These are phyloP conservation scores for Aspergillus saccharolyticus DNA, from an alignment of 495 filamentous ascomycete genomes.

Conservation along the genomic window DNA sequence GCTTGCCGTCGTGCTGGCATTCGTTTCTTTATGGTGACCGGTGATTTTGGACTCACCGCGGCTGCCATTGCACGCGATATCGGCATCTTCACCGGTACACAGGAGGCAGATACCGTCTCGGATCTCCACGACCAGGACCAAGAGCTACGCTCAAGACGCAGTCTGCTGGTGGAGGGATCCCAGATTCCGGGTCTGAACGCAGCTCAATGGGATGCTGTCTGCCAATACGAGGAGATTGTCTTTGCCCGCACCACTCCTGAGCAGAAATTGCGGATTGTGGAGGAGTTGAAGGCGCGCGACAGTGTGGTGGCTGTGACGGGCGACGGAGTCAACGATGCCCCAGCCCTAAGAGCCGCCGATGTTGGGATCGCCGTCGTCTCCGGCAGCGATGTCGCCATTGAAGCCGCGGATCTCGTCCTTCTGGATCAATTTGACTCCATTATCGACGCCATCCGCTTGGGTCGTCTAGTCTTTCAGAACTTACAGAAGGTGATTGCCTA, in stretches of 20 bases:
- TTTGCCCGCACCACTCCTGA: constrained; percentile 62
- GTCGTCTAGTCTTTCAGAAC: constrained; percentile 56
- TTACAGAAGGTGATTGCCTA: constrained; percentile 58
- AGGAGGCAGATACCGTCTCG: constrained; percentile 33
- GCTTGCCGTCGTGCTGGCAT: constrained; percentile 68
- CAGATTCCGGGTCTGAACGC: constrained; percentile 54
- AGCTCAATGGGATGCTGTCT: constrained; percentile 53
- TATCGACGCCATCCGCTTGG: constrained; percentile 77
- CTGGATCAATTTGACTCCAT: constrained; percentile 82
- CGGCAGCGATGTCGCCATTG: constrained; percentile 70
- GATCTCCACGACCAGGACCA: constrained; percentile 15
- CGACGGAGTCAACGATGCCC: constrained; percentile 90
- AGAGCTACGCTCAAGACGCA: constrained; percentile 19
- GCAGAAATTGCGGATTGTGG: constrained; percentile 66
- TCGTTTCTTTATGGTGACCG: constrained; percentile 76
- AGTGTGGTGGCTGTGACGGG: constrained; percentile 90
- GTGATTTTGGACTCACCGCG: constrained; percentile 60
- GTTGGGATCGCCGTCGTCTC: constrained; percentile 61
- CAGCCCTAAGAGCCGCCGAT: constrained; percentile 85
- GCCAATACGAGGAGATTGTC: constrained; percentile 59
- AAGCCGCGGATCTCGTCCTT: constrained; percentile 75
- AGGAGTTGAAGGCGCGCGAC: constrained; percentile 63
- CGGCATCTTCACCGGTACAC: constrained; percentile 53
- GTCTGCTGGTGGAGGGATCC: constrained; percentile 42
- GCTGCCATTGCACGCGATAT: constrained; percentile 62